These are phyloP conservation scores for Microbotryum scabiosae DNA, from an alignment of 1,284 basidiomycete genomes.

Conservation along the genomic window DNA sequence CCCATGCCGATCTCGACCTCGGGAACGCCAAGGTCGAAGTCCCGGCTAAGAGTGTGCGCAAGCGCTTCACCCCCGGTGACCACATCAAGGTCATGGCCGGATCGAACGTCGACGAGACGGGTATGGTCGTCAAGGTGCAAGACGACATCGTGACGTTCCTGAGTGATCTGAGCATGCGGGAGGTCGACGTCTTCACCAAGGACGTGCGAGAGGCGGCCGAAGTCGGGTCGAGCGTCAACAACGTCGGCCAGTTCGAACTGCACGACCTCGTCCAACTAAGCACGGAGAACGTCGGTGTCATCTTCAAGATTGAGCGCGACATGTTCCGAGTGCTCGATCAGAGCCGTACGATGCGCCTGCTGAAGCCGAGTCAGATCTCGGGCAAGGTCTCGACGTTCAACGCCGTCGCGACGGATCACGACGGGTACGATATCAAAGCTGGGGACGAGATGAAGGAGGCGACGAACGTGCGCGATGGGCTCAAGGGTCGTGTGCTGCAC, in stretches of 20 bases:
- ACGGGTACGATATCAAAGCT: slow-evolving; percentile 63
- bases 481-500: slow-evolving; percentile 89
- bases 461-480: slow-evolving; percentile 47
- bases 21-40: slow-evolving; percentile 79
- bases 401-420: slow-evolving; percentile 81
- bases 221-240: slow-evolving; percentile 79
- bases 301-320: slow-evolving; percentile 93
- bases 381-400: slow-evolving; percentile 76
- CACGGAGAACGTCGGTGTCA: slow-evolving; percentile 86
- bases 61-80: slow-evolving; percentile 92
- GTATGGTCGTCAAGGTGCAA: slow-evolving; percentile 81
- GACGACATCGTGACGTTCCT: slow-evolving; percentile 82
- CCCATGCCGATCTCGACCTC: slow-evolving; percentile 72
- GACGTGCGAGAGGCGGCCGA: slow-evolving; percentile 96
- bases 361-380: slow-evolving; percentile 85
- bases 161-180: slow-evolving; percentile 93
- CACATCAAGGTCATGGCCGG: slow-evolving; percentile 98
- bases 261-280: slow-evolving; percentile 95
- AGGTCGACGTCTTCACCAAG: slow-evolving; percentile 95
- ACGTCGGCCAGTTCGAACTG: slow-evolving; percentile 85
- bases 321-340: slow-evolving; percentile 94
- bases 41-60: slow-evolving; percentile 78
- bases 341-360: slow-evolving; percentile 74
- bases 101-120: slow-evolving; percentile 89
- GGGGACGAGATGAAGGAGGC: slow-evolving; percentile 89